These are phyloP conservation scores for Tolypocladium tropicale DNA, from an alignment of 2,329 filamentous ascomycete genomes.

Conservation along the genomic window DNA sequence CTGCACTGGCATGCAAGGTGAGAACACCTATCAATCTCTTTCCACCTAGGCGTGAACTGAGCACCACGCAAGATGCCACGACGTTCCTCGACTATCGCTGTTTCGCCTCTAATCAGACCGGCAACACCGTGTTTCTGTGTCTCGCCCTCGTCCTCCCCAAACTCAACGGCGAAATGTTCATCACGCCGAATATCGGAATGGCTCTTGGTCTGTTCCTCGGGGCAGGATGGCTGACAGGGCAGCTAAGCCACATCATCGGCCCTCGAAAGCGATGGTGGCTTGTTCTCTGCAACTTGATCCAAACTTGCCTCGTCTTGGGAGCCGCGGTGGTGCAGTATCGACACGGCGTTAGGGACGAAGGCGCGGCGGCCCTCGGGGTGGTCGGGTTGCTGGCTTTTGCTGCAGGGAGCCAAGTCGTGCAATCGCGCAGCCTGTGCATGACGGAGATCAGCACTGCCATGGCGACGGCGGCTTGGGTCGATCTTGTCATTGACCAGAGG, in stretches of 20 bases:
- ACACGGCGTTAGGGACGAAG: constrained; percentile 23
- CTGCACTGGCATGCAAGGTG: constrained; percentile 40
- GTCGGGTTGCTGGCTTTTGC: constrained; percentile 44
- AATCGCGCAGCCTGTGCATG: constrained; percentile 41
- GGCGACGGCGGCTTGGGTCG: constrained; percentile 53
- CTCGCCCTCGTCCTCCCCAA: constrained; percentile 39
- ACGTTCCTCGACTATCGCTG: constrained; percentile 52
- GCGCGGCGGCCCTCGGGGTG: constrained; percentile 29
- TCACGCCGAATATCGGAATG: constrained; percentile 41
- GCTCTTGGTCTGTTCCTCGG: constrained; percentile 45
- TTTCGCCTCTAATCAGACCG: constrained; percentile 56
- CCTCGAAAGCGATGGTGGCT: constrained; percentile 42
- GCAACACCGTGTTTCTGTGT: constrained; percentile 51
- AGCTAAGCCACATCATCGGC: constrained; percentile 42
- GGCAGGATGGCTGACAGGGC: constrained; percentile 45
- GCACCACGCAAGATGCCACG: constrained; percentile 34
- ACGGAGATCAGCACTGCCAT: constrained; percentile 55
- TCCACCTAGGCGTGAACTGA: neutral
- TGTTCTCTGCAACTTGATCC: constrained; percentile 41
- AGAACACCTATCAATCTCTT: constrained; percentile 1
- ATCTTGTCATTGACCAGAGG: constrained; percentile 44
- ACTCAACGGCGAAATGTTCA: constrained; percentile 36
- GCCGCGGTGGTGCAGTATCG: constrained; percentile 38
- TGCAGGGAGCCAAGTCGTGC: constrained; percentile 48
- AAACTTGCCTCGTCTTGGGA: constrained; percentile 42